Evolutionary conservation across 352 stramenopile genomes (phyloP), one percentile per base, ranked within the genome.

Genomic region (Globisporangium barbulae): DNA sequence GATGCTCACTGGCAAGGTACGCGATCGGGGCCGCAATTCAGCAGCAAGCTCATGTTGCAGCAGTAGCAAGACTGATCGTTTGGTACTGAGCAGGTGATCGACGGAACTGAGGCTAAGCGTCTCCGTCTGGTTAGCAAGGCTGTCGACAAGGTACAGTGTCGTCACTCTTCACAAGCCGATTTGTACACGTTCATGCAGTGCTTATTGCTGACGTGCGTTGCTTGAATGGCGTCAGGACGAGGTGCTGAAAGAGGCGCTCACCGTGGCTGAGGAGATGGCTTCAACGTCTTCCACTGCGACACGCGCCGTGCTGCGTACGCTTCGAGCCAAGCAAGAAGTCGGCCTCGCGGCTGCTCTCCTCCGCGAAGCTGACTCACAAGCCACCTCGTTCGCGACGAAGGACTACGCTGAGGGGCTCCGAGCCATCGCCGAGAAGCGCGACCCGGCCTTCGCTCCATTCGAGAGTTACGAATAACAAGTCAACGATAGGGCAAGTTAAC

Each of bases 391-490:
- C 68, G 77, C 77, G 33, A 82, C 79, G 0, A 44, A 59, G 0
- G 89, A 97, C 76, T 94, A 91, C 80, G 72, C 68, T 9, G 86
- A 93, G 67, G 90, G 89, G 21, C 70, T 97, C 22, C 67, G 85
- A 22, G 89, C 87, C n/a, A 78, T 94, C 31, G 69, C 65, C 0
- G 71, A 89, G 59, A 91, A 91, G 59, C 74, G 84, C 54, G 55
- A 64, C 19, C 85, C 89, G 0, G 35, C 61, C 5, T 97, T 96
- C 72, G 70, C 74, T 22, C 41, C 61, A 5, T 62, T 63, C n/a
- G 75, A 88, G 60, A 54, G 70, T 22, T 85, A 78, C 65, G 72
- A 81, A 52, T 70, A 48, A 55, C 25, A 28, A 28, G 25, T 28
- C 25, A 28, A 28, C 25, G 25, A 28, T 28, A 28, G 25, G 25